Percentiles rank a stretch among this genome's conserved stretches.
phyloP scores from a whole-genome alignment of 225 moss, liverwort and hornwort genomes.

The Physcomitrellopsis africana region DNA sequence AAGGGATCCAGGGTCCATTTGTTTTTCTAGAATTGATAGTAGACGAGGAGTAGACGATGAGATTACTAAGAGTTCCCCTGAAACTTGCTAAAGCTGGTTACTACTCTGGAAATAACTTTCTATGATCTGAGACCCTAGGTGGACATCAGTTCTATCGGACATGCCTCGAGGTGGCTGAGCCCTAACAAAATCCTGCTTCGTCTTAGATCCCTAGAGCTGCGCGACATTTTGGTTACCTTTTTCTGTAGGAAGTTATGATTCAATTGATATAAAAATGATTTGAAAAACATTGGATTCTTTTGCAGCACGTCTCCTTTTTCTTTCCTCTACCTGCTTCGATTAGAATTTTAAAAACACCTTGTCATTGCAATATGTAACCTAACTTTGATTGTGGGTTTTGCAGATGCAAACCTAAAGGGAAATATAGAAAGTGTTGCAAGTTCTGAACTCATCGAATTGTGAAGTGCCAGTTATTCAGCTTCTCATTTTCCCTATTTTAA shows the following conservation, averaged over 20 bases:
- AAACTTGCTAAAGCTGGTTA: background rate
- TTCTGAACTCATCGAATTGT: background rate
- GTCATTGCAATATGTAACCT: background rate
- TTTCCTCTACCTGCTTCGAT: too few relatives aligned
- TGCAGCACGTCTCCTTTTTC: too few relatives aligned
- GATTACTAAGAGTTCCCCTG: background rate
- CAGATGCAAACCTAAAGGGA: constrained; percentile 11
- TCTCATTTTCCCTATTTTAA: background rate
- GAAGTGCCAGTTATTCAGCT: background rate
- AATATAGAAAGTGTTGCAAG: background rate
- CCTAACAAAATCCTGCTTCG: background rate
- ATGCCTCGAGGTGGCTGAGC: constrained; percentile 2
- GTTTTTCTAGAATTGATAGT: background rate
- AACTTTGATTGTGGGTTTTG: constrained; percentile 25
- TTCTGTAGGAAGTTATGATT: background rate
- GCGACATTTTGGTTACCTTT: background rate
- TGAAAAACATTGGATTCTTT: too few relatives aligned
- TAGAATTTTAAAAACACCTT: too few relatives aligned
- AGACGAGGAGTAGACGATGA: constrained; percentile 3
- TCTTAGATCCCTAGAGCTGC: background rate
- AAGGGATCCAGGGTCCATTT: background rate
- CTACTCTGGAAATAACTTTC: background rate
- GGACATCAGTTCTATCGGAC: background rate
- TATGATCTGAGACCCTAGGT: background rate
- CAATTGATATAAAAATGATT: background rate